Conservation (phyloP, 805 yeast species). For the Yamadazyma philogaea region DNA sequence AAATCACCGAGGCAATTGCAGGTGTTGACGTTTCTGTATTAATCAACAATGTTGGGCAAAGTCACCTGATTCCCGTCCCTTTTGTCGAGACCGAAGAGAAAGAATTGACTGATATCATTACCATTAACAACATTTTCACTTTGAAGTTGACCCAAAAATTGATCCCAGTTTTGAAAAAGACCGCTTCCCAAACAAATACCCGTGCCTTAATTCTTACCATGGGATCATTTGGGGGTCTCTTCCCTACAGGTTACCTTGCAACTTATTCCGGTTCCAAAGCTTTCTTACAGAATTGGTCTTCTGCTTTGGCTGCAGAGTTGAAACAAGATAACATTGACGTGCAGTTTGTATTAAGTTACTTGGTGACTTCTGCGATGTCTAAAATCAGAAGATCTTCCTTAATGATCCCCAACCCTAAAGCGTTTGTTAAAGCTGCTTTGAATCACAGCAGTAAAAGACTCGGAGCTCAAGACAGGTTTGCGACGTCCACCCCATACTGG, state of each 20-base stretch:
- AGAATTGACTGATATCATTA: conserved; percentile 77
- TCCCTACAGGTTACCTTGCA: conserved; percentile 90
- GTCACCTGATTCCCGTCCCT: conserved; percentile 94
- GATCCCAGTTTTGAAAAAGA: conserved; percentile 58
- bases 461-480: conserved; percentile 91
- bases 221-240: conserved; percentile 96
- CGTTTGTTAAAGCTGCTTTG: conserved; percentile 73
- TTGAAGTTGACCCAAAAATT: conserved; percentile 78
- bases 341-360: conserved; percentile 77
- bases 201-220: conserved; percentile 83
- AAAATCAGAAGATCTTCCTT: conserved; percentile 76
- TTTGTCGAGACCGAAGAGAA: conserved; percentile 72
- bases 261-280: conserved; percentile 96
- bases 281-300: conserved; percentile 90
- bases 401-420: conserved; percentile 76
- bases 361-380: conserved; percentile 95
- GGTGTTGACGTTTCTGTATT: conserved; percentile 67
- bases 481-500: conserved; percentile 89
- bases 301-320: conserved; percentile 84
- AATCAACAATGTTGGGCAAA: conserved; percentile 90
- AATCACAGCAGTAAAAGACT: conserved; percentile 72
- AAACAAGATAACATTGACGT: conserved; percentile 71
- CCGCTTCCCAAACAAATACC: conserved; percentile 28
- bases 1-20: conserved; percentile 45
- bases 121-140: conserved; percentile 83